Conservation (phyloP, 2,329 filamentous ascomycete genomes). For the Pseudogymnoascus sp. region DNA sequence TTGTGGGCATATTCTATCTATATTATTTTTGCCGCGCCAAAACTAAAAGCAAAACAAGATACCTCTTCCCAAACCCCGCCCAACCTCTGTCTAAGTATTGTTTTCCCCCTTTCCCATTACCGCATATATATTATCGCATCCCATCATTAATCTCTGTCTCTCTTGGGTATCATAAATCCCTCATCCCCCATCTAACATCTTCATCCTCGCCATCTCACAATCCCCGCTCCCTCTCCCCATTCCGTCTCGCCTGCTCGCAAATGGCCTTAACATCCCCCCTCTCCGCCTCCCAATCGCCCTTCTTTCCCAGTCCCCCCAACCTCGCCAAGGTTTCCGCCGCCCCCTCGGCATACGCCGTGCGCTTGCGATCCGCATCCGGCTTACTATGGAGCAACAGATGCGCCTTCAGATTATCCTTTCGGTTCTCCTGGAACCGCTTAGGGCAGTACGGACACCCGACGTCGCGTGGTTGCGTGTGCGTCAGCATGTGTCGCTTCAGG, state of each 20-base stretch:
- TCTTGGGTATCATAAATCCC: background rate
- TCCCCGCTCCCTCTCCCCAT: background rate
- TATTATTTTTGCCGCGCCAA: background rate
- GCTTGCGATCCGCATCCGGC: background rate
- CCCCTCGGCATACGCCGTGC: background rate
- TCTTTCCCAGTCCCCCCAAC: slow-evolving; percentile 17
- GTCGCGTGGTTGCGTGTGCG: slow-evolving; percentile 22
- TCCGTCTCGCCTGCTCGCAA: background rate
- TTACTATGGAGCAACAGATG: slow-evolving; percentile 18
- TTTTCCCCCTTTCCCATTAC: background rate
- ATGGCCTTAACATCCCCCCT: slow-evolving; percentile 10
- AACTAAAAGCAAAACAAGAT: background rate
- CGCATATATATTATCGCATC: background rate
- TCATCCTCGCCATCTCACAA: background rate
- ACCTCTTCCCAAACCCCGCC: background rate
- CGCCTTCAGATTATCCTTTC: slow-evolving; percentile 21
- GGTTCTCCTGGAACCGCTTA: slow-evolving; percentile 14
- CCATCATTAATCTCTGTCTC: background rate
- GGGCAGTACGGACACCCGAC: slow-evolving; percentile 18
- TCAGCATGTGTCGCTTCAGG: slow-evolving; percentile 39
- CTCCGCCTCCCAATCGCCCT: slow-evolving; percentile 17
- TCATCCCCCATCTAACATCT: background rate
- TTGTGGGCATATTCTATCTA: background rate
- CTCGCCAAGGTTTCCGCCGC: slow-evolving; percentile 17
- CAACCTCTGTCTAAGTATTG: background rate